phyloP scores from a whole-genome alignment of 202 grass and related monocot genomes.

The Elaeis oleifera region DNA sequence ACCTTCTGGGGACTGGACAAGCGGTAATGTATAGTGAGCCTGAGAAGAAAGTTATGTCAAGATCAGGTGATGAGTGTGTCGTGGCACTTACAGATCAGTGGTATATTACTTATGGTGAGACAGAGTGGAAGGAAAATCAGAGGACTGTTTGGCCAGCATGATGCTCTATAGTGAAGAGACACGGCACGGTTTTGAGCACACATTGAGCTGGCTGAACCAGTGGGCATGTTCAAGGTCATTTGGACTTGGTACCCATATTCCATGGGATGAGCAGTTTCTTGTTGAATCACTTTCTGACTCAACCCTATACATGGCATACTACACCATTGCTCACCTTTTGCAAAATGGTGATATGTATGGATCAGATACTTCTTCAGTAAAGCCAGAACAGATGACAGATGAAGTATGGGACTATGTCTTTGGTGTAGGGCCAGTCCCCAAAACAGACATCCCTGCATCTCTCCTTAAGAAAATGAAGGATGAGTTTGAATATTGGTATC shows the following conservation, averaged over 20 bases:
- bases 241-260: conserved; percentile 70
- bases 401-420: conserved; percentile 68
- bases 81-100: conserved; percentile 79
- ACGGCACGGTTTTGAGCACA: conserved; percentile 73
- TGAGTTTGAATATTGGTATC: conserved; percentile 79
- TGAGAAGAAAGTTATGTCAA: conserved; percentile 77
- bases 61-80: conserved; percentile 80
- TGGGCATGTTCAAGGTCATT: conserved; percentile 86
- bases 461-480: conserved; percentile 53
- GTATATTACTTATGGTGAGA: conserved; percentile 82
- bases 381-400: conserved; percentile 61
- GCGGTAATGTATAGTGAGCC: conserved; percentile 66
- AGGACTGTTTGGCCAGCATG: conserved; percentile 54
- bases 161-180: conserved; percentile 55
- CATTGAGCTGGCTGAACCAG: conserved; percentile 75
- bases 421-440: conserved; percentile 33
- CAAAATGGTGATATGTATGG: conserved; percentile 86
- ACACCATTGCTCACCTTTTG: conserved; percentile 61
- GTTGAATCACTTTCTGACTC: conserved; percentile 86
- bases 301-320: conserved; percentile 87
- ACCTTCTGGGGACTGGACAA: conserved; percentile 45
- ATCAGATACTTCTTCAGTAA: conserved; percentile 31
- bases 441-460: conserved; percentile 33
- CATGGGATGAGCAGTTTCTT: conserved; percentile 82
- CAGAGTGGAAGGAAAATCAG: conserved; percentile 52